A percentile compares a stretch with the other conserved stretches of the same genome.
These are phyloP conservation scores for Aureobasidium namibiae DNA, from an alignment of 2,329 filamentous ascomycete genomes.

Conservation along the genomic window DNA sequence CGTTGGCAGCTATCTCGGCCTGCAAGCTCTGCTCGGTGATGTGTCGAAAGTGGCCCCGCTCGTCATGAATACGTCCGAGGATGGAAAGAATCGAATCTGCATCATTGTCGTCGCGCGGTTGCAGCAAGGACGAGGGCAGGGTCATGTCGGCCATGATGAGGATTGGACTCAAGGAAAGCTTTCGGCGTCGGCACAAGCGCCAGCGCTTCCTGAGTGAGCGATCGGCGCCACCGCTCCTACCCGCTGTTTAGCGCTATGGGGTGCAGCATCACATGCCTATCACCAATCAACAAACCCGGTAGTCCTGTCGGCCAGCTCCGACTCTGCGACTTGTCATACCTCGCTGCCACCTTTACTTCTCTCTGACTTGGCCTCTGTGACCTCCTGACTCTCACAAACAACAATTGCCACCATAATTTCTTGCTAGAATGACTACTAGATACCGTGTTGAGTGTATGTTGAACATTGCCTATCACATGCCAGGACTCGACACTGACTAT, in stretches of 20 bases:
- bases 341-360: not conserved
- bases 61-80: constrained; percentile 67
- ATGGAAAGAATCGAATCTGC: constrained; percentile 61
- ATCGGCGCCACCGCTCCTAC: constrained; percentile 5
- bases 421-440: constrained; percentile 27
- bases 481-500: constrained; percentile 8
- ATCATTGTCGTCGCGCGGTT: constrained; percentile 48
- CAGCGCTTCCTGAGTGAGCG: constrained; percentile 9
- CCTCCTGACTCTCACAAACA: not conserved
- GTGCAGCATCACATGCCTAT: constrained; percentile 9
- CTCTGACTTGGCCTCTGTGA: not conserved
- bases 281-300: not conserved
- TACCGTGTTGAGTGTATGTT: constrained; percentile 30
- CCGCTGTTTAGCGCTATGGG: constrained; percentile 4
- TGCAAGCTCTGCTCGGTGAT: constrained; percentile 66
- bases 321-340: not conserved
- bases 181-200: not conserved
- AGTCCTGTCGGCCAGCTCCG: constrained; percentile 1
- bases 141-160: constrained; percentile 11
- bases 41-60: constrained; percentile 74
- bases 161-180: not conserved
- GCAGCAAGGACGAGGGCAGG: constrained; percentile 40
- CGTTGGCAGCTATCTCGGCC: constrained; percentile 53
- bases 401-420: not conserved
- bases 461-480: not conserved